Percentiles rank a stretch among this genome's conserved stretches.
These are phyloP conservation scores for Ascochyta pisi DNA, from an alignment of 2,329 filamentous ascomycete genomes.

Conservation along the genomic window DNA sequence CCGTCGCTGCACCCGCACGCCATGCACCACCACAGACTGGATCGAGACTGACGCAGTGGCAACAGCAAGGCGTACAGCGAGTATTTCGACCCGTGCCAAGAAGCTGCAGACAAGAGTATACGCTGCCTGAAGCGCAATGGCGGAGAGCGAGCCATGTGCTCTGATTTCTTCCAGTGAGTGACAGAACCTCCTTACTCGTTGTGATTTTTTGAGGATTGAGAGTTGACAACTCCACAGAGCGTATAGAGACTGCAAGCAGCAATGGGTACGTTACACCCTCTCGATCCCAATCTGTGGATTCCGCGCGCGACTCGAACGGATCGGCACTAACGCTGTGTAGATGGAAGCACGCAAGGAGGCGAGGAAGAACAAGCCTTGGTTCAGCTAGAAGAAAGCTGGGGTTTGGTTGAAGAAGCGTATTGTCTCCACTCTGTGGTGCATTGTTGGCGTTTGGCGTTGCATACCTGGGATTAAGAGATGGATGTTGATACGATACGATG, in stretches of 20 bases:
- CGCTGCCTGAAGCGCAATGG: constrained; percentile 87
- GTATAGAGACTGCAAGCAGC: constrained; percentile 93
- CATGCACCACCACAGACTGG: no score
- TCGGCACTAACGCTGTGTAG: constrained; percentile 17
- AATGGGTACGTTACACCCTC: constrained; percentile 71
- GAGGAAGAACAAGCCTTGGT: constrained; percentile 30
- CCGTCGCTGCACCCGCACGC: not conserved
- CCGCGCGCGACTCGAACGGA: not conserved
- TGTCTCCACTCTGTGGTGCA: constrained; percentile 11
- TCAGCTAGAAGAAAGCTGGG: constrained; percentile 14
- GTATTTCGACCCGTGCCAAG: constrained; percentile 94
- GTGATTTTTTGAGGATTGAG: not conserved
- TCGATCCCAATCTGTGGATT: not conserved
- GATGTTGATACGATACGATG: not conserved
- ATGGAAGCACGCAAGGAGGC: constrained; percentile 35
- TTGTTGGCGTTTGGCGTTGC: constrained; percentile 8
- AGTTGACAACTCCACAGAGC: constrained; percentile 62
- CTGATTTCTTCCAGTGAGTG: constrained; percentile 88
- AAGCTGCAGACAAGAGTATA: constrained; percentile 84
- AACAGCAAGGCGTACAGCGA: constrained; percentile 84
- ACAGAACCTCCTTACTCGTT: no score
- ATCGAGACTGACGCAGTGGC: constrained; percentile 13
- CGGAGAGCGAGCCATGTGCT: constrained; percentile 87
- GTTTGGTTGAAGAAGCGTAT: not conserved
- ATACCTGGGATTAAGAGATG: constrained; percentile 6